Conservation (phyloP, 345 rosid genomes). For the Populus tremula region DNA sequence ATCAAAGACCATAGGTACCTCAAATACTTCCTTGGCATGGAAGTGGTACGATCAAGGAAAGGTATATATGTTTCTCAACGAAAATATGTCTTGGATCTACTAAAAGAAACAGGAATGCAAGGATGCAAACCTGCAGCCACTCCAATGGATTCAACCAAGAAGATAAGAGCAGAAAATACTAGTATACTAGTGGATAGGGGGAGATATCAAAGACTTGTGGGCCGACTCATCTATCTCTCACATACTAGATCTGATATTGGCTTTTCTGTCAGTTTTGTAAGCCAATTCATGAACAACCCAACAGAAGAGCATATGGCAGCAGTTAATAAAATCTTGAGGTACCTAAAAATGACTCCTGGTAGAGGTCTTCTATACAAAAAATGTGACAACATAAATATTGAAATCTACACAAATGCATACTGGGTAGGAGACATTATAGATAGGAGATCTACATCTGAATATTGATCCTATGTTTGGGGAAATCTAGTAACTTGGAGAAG, state of each 20-base stretch:
- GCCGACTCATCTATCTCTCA: background rate
- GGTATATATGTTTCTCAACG: no score
- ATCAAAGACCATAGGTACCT: no score
- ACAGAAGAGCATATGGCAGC: background rate
- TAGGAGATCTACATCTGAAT: background rate
- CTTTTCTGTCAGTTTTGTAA: background rate
- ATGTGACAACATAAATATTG: background rate
- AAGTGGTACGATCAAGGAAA: no score
- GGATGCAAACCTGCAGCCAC: no score
- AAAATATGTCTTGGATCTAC: no score
- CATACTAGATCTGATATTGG: background rate
- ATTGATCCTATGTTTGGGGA: background rate
- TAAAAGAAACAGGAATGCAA: no score
- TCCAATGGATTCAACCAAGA: background rate
- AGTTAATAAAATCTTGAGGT: background rate
- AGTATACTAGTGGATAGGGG: no score
- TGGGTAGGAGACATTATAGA: background rate
- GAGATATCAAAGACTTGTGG: background rate
- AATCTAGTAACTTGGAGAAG: background rate
- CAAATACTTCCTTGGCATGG: no score
- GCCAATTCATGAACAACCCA: background rate
- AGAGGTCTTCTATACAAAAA: background rate
- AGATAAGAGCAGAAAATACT: no score
- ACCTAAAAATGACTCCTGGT: background rate
- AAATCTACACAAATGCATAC: background rate